Conservation (phyloP, 495 filamentous ascomycete genomes). For the Cairneyella variabilis region DNA sequence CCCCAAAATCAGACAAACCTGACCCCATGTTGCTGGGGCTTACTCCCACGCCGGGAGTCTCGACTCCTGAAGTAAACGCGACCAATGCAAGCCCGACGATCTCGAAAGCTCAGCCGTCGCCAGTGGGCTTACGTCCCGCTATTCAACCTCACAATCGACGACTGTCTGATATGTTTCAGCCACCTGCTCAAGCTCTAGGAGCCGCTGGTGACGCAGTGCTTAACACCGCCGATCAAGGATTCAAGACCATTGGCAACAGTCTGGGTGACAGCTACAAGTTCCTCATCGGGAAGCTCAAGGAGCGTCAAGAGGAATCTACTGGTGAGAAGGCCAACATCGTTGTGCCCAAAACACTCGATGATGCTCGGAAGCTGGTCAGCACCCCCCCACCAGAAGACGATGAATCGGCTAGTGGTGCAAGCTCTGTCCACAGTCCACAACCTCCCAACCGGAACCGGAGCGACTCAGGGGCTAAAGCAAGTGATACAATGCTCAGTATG, state of each 20-base stretch:
- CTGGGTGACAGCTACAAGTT: conserved; percentile 92
- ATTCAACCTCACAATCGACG: conserved; percentile 51
- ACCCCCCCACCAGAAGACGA: conserved; percentile 59
- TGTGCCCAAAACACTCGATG: conserved; percentile 85
- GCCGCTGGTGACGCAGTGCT: conserved; percentile 81
- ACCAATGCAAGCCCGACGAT: conserved; percentile 20
- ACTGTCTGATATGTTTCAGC: conserved; percentile 79
- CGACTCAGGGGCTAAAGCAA: conserved; percentile 27
- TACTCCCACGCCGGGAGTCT: conserved; percentile 26
- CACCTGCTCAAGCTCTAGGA: conserved; percentile 72
- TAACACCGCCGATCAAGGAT: conserved; percentile 79
- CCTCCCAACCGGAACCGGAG: conserved; percentile 22
- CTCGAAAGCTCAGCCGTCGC: conserved; percentile 37
- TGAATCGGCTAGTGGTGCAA: conserved; percentile 42
- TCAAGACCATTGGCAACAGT: conserved; percentile 85
- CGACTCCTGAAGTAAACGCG: conserved; percentile 18
- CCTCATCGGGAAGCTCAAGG: conserved; percentile 82
- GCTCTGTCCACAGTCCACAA: conserved; percentile 41
- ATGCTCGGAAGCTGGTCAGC: conserved; percentile 82
- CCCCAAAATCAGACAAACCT: conserved; percentile 38
- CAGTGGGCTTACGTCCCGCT: conserved; percentile 35
- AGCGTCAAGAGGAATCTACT: conserved; percentile 43
- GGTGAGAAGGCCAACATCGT: conserved; percentile 43
- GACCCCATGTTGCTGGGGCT: conserved; percentile 28
- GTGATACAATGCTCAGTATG: conserved; percentile 59